A percentile compares a stretch with the other conserved stretches of the same genome.
phyloP scores from a whole-genome alignment of 306 rosid species.

The Ceratonia siliqua region DNA sequence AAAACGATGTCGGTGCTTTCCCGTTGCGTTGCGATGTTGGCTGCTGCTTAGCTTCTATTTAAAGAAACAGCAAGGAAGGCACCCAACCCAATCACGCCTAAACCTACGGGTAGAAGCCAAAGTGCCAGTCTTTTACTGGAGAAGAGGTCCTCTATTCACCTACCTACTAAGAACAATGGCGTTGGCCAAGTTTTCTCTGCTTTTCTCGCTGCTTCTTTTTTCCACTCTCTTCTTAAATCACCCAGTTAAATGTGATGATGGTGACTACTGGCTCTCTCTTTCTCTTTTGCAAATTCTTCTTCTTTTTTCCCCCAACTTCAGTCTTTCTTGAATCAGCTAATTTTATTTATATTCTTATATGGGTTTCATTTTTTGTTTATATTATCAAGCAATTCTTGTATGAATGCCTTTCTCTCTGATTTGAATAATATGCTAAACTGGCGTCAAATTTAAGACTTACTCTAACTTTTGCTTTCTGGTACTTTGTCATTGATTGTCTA shows the following conservation, averaged over 20 bases:
- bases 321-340: neutral
- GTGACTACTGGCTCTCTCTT: conserved; percentile 37
- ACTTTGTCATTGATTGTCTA: conserved; percentile 12
- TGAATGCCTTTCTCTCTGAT: neutral
- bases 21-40: neutral
- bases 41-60: conserved; percentile 29
- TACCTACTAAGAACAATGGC: conserved; percentile 40
- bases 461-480: neutral
- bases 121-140: neutral
- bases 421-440: neutral
- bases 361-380: neutral
- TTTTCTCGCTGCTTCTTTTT: conserved; percentile 44
- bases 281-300: neutral
- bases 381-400: neutral
- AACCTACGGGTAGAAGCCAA: conserved; percentile 25
- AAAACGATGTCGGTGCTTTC: neutral
- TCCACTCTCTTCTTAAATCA: conserved; percentile 47
- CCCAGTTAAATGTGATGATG: conserved; percentile 52
- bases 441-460: conserved; percentile 1
- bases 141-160: neutral
- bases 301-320: neutral
- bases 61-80: conserved; percentile 37
- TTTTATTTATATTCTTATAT: neutral
- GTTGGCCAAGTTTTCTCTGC: conserved; percentile 34
- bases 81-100: neutral